These are phyloP conservation scores for Populus davidiana DNA, from an alignment of 345 rosid genomes.

Conservation along the genomic window DNA sequence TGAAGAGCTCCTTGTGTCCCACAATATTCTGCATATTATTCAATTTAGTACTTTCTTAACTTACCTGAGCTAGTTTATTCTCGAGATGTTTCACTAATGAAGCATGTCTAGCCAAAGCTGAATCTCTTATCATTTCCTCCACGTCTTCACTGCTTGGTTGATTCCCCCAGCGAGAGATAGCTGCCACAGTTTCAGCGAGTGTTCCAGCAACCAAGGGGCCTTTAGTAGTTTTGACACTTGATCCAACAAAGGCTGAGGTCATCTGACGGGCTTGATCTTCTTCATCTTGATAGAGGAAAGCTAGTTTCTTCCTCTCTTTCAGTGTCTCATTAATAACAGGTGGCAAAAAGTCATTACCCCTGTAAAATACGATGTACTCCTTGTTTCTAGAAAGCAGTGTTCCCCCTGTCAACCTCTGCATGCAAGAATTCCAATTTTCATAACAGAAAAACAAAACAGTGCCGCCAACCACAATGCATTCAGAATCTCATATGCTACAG, in stretches of 20 bases:
- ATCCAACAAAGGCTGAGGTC: conserved; percentile 35
- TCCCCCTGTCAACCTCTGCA: conserved; percentile 84
- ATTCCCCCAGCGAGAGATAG: conserved; percentile 72
- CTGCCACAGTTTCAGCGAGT: conserved; percentile 80
- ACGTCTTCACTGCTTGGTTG: conserved; percentile 51
- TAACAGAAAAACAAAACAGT: conserved; percentile 1
- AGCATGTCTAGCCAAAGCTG: conserved; percentile 47
- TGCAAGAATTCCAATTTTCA: conserved; percentile 20
- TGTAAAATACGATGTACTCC: conserved; percentile 82
- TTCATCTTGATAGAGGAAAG: conserved; percentile 54
- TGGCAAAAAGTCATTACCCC: conserved; percentile 93
- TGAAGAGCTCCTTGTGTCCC: not conserved
- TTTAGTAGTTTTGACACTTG: conserved; percentile 35
- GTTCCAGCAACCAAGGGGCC: conserved; percentile 73
- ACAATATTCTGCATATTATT: conserved; percentile 1
- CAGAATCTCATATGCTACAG: no score
- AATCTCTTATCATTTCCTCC: conserved; percentile 61
- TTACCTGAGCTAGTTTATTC: conserved; percentile 63
- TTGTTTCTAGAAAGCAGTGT: conserved; percentile 79
- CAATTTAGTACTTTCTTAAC: conserved; percentile 21
- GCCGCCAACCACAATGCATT: no score
- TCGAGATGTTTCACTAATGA: conserved; percentile 58
- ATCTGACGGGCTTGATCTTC: conserved; percentile 69
- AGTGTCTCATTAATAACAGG: conserved; percentile 54
- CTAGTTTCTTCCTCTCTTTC: conserved; percentile 55